Evolutionary conservation across 148 eudicot genomes (phyloP), one percentile per base, ranked within the genome.

Genomic region (Cornus suecica): DNA sequence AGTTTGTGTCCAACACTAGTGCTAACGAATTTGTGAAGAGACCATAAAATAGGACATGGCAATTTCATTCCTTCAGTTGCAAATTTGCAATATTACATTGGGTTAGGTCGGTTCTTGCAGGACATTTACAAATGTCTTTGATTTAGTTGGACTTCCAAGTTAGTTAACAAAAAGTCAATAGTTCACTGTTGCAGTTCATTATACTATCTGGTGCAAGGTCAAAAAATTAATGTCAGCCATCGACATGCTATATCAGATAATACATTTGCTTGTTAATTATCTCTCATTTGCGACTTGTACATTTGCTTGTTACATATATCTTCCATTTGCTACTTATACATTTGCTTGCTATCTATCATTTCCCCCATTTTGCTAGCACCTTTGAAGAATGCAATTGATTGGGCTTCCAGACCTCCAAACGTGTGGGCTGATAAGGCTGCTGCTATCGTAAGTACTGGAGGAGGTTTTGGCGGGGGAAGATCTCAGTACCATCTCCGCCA

Each of bases 331-430:
- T 74, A 52, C 56, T 75, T 68, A 61, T 48, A 27, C 28, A 68
- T 30, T 10, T 28, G 34, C 32, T 22, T 62, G 31, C 41, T 37
- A 1, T 37, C 42, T 0, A 37, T 37, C 3, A 3, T 37, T 37
- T 18, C 24, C 34, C 56, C 75, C 37, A 27, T 73, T 64, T 37
- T 74, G 51, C 62, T 77, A 90, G 97, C 86, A 74, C 93, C 93
- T 48, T 65, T 94, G 82, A 94, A 94, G 79, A 94, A 94, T 69
- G 97, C 95, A 2, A 70, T 94, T 18, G 95, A 92, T 69, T 94
- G 97, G 97, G 97, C 89, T 56, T 94, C 98, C 20, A 85, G 97
- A 83, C 80, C 95, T 0, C 93, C 97, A 62, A 94, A 92, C 77
- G 87, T 85, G 58, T 94, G 95, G 97, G 95, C 87, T 20, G 91